Evolutionary conservation across 2,329 filamentous ascomycete genomes (phyloP), one percentile per base, ranked within the genome.

Genomic region (Aspergillus melleus): DNA sequence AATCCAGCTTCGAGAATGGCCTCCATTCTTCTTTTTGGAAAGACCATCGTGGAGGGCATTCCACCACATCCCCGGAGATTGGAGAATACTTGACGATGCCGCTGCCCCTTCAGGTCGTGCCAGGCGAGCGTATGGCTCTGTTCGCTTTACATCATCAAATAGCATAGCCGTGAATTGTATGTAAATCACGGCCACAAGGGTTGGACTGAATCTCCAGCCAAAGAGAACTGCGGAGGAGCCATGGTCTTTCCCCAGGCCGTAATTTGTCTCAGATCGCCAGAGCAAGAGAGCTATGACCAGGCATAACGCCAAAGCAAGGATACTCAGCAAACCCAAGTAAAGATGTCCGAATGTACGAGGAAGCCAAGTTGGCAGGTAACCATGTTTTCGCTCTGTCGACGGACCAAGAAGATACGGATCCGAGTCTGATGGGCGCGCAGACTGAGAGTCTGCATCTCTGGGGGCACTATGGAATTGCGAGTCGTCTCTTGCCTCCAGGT

Each of bases 81-180:
- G 52, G 16, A 54, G 36, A 54, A 54, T 46, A 8, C 52, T 54
- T 30, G 36, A 19, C 6, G 52, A 54, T 9, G 52, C 52, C 14
- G 26, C 52, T 8, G 52, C 24, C 1, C 36, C 52, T 30, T 20
- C 22, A 3, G 52, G 22, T 9, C 36, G 32, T 30, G 52, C 52
- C 14, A 54, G 16, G 6, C 52, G 24, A 54, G 52, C 52, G 44
- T 26, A 54, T 19, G 52, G 52, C 52, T 54, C 52, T 20, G 44
- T 19, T 5, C 52, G 36, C 52, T 54, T 47, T 10, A 54, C 39
- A 16, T 46, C 52, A 4, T 54, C 52, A 22, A 54, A 24, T 42
- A 54, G 52, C 52, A 54, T 54, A n/a, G 52, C 20, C 19, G 52
- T 54, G 22, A 54, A 19, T 14, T 54, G 52, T n/a, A 54, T 30